These are phyloP conservation scores for Apocynum venetum DNA, from an alignment of 257 asterid genomes.

Conservation along the genomic window DNA sequence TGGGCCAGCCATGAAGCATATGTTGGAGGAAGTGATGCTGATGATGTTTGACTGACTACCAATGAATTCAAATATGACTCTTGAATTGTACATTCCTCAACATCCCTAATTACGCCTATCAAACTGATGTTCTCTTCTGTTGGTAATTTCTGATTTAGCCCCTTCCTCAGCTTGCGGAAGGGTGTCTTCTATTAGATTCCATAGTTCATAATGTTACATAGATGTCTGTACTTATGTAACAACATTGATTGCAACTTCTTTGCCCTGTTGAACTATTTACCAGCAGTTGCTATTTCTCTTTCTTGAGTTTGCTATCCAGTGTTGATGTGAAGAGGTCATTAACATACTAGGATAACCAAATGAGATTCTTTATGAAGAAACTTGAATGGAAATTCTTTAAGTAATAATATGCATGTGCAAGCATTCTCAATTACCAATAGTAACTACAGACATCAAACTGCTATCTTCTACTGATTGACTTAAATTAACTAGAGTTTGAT, in stretches of 20 bases:
- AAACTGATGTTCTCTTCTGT: constrained; percentile 23
- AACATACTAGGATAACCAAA: neutral
- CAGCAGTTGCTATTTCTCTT: neutral
- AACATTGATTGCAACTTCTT: neutral
- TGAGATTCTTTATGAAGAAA: too few relatives aligned
- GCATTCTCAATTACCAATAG: too few relatives aligned
- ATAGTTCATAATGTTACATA: neutral
- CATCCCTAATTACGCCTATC: constrained; percentile 17
- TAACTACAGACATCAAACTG: too few relatives aligned
- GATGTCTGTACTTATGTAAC: constrained; percentile 4
- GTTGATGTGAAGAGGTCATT: neutral
- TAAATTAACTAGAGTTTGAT: too few relatives aligned
- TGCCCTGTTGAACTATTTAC: neutral
- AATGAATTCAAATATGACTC: constrained; percentile 11
- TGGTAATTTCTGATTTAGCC: neutral
- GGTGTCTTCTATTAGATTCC: constrained; percentile 1
- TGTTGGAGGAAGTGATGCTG: constrained; percentile 49
- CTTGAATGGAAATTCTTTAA: too few relatives aligned
- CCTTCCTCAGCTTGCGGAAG: constrained; percentile 15
- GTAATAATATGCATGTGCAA: too few relatives aligned
- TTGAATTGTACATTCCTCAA: constrained; percentile 40
- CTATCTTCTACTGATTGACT: too few relatives aligned
- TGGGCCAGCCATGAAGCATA: constrained; percentile 50
- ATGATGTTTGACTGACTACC: constrained; percentile 40
- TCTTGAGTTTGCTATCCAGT: neutral